Percentiles rank a stretch among this genome's conserved stretches.
These are phyloP conservation scores for Apodospora peruviana DNA, from an alignment of 495 filamentous ascomycete species.

Conservation along the genomic window DNA sequence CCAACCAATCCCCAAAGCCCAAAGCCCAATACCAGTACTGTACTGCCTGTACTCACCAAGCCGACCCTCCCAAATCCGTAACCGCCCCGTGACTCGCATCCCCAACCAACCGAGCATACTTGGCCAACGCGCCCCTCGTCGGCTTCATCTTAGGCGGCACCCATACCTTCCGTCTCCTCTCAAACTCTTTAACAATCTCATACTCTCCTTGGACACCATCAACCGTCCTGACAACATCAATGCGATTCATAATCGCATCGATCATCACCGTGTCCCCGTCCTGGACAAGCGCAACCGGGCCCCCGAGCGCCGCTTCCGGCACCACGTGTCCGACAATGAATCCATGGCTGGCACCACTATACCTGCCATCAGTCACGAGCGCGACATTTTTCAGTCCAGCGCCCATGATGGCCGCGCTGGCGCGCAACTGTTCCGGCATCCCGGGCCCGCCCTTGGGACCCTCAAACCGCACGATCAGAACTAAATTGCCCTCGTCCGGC, in stretches of 20 bases:
- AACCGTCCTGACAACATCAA: conserved; percentile 40
- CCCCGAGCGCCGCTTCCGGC: conserved; percentile 79
- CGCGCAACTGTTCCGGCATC: conserved; percentile 96
- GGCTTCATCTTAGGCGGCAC: conserved; percentile 64
- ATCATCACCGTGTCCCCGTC: conserved; percentile 87
- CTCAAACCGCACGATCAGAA: conserved; percentile 90
- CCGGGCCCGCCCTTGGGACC: conserved; percentile 93
- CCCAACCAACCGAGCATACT: conserved; percentile 67
- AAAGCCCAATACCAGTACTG: background rate
- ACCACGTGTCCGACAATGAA: conserved; percentile 96
- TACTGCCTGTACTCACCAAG: conserved; percentile 16
- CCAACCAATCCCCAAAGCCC: background rate
- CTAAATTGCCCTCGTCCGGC: conserved; percentile 67
- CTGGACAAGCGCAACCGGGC: conserved; percentile 73
- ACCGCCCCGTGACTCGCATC: conserved; percentile 52
- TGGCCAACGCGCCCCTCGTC: conserved; percentile 83
- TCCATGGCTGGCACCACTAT: conserved; percentile 84
- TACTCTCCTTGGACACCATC: conserved; percentile 6
- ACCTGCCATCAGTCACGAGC: conserved; percentile 89
- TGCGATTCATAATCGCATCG: conserved; percentile 70
- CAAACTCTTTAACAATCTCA: conserved; percentile 59
- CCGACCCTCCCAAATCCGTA: conserved; percentile 34
- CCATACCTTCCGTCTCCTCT: conserved; percentile 63
- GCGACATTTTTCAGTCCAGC: conserved; percentile 85
- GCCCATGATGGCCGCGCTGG: conserved; percentile 87